Evolutionary conservation across 106 monocot genomes (phyloP), one percentile per base, ranked within the genome.

Genomic region (Dendrobium nobile): DNA sequence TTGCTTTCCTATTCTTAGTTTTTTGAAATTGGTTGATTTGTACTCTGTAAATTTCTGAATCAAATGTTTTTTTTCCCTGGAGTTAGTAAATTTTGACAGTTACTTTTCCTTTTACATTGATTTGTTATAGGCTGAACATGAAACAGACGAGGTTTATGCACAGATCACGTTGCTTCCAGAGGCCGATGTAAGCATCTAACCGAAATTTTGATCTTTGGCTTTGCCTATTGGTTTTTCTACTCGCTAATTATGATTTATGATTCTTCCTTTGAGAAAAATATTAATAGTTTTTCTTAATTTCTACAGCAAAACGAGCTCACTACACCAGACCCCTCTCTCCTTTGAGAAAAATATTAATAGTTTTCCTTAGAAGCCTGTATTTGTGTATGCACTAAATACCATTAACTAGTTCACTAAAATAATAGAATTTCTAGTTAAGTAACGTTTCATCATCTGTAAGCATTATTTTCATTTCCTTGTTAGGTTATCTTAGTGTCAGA

Each of bases 131-230:
- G 89, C 86, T 5, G 89, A 89, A 74, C 73, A 77, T 55, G 89
- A 89, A 54, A 89, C 89, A 0, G 89, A 89, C 56, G 89, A 89
- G 67, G 89, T 89, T 61, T 89, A 85, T 44, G 89, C 89, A 31
- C 84, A 85, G 70, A 87, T 89, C 44, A 89, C 84, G 4, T 33
- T 89, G 31, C 84, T 54, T 15, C 87, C 89, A 4, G 84, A 87
- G 9, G 79, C 84, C 3, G 84, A 87, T 75, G 89, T 89, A 76
- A 70, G 82, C 17, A 65, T 28, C 28, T 40, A 16, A 18, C 9
- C 10, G 24, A 47, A 31, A 18, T 59, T 37, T 2, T 42, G 4
- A 27, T 75, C 33, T 58, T 40, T 81, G 28, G 7, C 16, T 24
- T 11, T 81, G n/a, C 2, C 17, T 16, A 1, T 31, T 24, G 55